Conservation (phyloP, 2,329 filamentous ascomycete genomes). For the Aspergillus pseudoviridinutans region DNA sequence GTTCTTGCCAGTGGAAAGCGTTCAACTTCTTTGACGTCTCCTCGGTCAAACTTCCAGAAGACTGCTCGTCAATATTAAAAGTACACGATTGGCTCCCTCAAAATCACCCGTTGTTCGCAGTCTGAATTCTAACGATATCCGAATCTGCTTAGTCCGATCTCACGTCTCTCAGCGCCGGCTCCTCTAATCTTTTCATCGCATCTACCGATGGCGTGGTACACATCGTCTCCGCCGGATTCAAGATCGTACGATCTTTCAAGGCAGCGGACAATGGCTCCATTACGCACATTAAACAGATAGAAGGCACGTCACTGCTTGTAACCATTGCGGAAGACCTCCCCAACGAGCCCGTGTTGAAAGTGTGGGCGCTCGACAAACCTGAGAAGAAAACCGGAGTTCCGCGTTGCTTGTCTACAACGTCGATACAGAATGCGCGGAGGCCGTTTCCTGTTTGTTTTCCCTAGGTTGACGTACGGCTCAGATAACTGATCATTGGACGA, state of each 20-base stretch:
- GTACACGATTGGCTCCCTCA: conserved; percentile 48
- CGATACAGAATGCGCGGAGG: conserved; percentile 83
- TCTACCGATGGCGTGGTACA: conserved; percentile 80
- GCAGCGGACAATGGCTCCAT: conserved; percentile 74
- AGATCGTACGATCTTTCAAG: conserved; percentile 78
- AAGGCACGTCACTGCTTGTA: conserved; percentile 78
- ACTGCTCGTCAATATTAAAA: conserved; percentile 74
- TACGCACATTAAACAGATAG: conserved; percentile 87
- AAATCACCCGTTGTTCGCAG: neutral
- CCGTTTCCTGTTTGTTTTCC: conserved; percentile 71
- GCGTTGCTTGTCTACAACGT: conserved; percentile 79
- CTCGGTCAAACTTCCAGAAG: conserved; percentile 74
- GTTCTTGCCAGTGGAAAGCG: conserved; percentile 77
- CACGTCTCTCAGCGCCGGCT: conserved; percentile 78
- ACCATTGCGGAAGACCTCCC: conserved; percentile 80
- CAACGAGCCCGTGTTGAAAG: conserved; percentile 83
- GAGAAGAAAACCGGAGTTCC: conserved; percentile 92
- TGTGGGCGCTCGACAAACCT: conserved; percentile 93
- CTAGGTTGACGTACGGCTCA: neutral
- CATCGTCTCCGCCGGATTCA: conserved; percentile 83
- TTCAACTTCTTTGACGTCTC: conserved; percentile 99
- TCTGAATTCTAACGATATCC: conserved; percentile 1
- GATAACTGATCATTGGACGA: conserved; percentile 1
- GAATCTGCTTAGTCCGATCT: conserved; percentile 58
- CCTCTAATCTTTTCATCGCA: conserved; percentile 84